Conservation (phyloP, 2,329 filamentous ascomycete species). For the Colletotrichum tropicicola region DNA sequence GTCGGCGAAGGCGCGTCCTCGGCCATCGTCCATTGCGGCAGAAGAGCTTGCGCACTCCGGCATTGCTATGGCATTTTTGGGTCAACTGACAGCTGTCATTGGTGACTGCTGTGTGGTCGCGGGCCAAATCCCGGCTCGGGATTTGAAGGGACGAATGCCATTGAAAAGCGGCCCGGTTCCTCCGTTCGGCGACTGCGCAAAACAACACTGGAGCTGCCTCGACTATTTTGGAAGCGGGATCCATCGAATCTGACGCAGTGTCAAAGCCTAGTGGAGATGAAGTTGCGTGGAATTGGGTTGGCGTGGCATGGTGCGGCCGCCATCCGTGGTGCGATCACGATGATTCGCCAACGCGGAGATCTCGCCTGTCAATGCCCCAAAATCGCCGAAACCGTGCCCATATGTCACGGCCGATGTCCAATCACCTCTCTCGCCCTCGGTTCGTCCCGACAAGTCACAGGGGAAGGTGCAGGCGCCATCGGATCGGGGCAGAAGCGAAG, state of each 20-base stretch:
- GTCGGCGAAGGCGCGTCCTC: background rate
- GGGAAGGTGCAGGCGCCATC: background rate
- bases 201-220: background rate
- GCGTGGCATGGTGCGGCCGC: background rate
- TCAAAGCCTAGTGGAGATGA: conserved; percentile 2
- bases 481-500: background rate
- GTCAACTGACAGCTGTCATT: background rate
- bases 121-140: conserved; percentile 27
- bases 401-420: background rate
- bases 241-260: background rate
- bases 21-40: background rate
- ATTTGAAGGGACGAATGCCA: conserved; percentile 11
- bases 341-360: background rate
- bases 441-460: background rate
- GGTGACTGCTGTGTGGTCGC: conserved; percentile 7
- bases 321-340: background rate
- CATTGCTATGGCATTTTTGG: background rate
- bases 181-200: conserved; percentile 1
- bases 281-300: background rate
- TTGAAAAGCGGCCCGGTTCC: background rate
- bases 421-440: background rate
- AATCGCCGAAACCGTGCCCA: background rate
- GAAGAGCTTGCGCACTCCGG: background rate
- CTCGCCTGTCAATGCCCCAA: background rate
- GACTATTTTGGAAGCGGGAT: background rate